Base-by-base conservation (phyloP, 2,329 filamentous ascomycete genomes). In the Sporothrix globosa region DNA sequence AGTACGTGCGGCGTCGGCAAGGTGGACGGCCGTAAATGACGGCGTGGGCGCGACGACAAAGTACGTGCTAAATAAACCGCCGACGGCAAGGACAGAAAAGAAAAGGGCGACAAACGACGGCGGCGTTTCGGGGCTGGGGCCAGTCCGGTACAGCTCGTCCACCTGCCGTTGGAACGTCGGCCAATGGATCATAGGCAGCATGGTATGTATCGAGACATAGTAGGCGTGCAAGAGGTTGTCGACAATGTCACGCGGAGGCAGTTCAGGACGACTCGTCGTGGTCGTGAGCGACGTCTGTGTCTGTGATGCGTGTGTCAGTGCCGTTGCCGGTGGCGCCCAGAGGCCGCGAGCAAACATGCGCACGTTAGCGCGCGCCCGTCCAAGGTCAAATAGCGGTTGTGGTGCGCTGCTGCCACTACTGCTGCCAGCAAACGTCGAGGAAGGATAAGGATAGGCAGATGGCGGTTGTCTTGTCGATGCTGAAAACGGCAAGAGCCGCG, bases 161-260 rank as follows among this genome's bases (percentile, higher is more conserved):
- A 95, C 91, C 67, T 91, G 87, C 63, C 87, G 84, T 75, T 90
- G 85, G 76, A 98, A 96, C 0, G 87, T 91, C 1, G 92, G 92
- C 91, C 94, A 96, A 79, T 98, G 92, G 11, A 98, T 77, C 56
- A 97, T 89, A 0, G 96, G 96, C 74, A 94, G 90, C 78, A 92
- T 90, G 44, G 89, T 86, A 78, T 98, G 95, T 30, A 92, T 84
- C 7, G 90, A 91, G 52, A 86, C 84, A 75, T 92, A 91, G 79
- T 97, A 99, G 50, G 90, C 86, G 46, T 87, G 85, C 44, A 97
- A 81, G 2, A 97, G 83, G 74, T 87, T 87, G 73, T 97, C 92
- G 39, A 90, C 88, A 27, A 89, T 80, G 39, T 88, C 82, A 73
- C 89, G 90, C 0, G 90, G 83, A 0, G 95, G 96, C 69, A 97